Conservation (phyloP, 495 filamentous ascomycete genomes). For the Aspergillus nanangensis region DNA sequence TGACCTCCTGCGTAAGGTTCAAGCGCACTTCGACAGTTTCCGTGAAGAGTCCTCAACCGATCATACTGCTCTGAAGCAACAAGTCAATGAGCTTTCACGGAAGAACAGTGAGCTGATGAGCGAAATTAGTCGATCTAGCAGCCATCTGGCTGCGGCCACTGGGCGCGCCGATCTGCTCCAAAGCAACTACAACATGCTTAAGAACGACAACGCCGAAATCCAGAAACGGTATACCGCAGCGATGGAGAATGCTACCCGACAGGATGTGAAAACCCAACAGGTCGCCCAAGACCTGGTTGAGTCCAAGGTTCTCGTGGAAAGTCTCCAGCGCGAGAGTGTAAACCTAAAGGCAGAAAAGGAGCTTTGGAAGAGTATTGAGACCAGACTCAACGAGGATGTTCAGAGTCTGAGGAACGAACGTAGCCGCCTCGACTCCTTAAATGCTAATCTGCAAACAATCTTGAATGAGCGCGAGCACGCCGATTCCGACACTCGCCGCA, state of each 20-base stretch:
- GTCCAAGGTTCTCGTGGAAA: conserved; percentile 72
- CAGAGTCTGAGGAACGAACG: conserved; percentile 80
- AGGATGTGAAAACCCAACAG: conserved; percentile 85
- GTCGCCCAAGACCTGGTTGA: conserved; percentile 91
- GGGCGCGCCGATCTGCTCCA: conserved; percentile 91
- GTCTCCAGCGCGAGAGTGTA: conserved; percentile 82
- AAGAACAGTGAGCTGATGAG: conserved; percentile 79
- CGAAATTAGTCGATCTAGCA: conserved; percentile 70
- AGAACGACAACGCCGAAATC: conserved; percentile 78
- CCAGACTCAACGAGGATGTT: conserved; percentile 79
- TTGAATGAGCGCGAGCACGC: conserved; percentile 85
- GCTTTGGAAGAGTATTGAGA: conserved; percentile 87
- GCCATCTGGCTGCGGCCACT: conserved; percentile 72
- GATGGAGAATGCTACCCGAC: conserved; percentile 78
- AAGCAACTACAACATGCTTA: conserved; percentile 74
- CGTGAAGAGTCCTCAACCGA: conserved; percentile 78
- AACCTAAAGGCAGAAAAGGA: conserved; percentile 92
- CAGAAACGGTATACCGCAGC: conserved; percentile 72
- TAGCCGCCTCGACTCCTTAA: conserved; percentile 68
- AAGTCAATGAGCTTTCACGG: conserved; percentile 72
- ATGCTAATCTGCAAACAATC: conserved; percentile 76
- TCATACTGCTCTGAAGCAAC: conserved; percentile 75
- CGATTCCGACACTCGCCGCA: conserved; percentile 73
- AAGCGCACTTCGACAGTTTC: conserved; percentile 85
- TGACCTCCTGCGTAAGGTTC: conserved; percentile 74